Evolutionary conservation across 768 basidiomycete genomes (phyloP).

Genomic region (Tylopilus sp.): DNA sequence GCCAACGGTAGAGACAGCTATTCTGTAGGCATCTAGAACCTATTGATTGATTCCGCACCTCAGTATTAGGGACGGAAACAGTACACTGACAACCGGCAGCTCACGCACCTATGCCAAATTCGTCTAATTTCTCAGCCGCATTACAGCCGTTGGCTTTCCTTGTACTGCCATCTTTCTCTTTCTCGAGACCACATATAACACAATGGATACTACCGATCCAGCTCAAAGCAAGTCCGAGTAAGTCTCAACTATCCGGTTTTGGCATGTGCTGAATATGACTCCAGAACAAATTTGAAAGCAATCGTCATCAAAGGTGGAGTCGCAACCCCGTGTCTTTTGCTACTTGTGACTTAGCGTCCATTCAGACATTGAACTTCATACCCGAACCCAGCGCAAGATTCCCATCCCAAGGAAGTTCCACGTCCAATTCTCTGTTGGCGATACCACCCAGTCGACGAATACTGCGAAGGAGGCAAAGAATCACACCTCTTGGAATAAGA

Average conservation of each 20-base stretch:
- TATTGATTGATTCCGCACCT: no score
- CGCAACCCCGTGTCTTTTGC: no score
- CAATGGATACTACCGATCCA: background rate
- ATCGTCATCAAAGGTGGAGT: conserved; percentile 1
- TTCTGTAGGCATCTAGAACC: no score
- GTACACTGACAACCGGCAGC: no score
- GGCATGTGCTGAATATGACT: background rate
- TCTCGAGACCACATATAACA: background rate
- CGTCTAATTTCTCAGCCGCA: no score
- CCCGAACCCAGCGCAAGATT: background rate
- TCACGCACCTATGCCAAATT: no score
- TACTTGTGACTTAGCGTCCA: background rate
- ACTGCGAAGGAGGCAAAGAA: background rate
- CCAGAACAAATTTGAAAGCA: background rate
- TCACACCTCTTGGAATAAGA: background rate
- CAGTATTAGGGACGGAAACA: no score
- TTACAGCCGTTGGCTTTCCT: no score
- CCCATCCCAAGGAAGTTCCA: background rate
- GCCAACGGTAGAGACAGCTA: no score
- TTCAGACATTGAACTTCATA: conserved; percentile 1
- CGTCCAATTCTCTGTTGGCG: background rate
- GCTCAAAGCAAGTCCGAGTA: background rate
- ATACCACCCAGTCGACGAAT: background rate
- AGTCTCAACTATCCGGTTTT: background rate
- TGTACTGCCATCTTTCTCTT: no score